A percentile compares a stretch with the other conserved stretches of the same genome.
phyloP scores from a whole-genome alignment of 176 grass and related monocot species.

The Oryza nivara region DNA sequence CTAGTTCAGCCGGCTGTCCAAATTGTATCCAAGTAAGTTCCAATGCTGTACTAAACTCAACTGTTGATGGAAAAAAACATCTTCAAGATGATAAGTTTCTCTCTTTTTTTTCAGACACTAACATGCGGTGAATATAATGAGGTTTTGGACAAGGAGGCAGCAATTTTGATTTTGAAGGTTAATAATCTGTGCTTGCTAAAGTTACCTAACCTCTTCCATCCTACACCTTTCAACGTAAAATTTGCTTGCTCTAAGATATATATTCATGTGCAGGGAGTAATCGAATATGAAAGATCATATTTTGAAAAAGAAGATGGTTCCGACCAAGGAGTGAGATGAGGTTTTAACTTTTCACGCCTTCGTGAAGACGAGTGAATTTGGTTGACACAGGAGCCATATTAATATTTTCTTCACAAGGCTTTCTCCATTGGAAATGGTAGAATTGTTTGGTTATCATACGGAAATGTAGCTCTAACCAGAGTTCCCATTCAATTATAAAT shows the following conservation, averaged over 20 bases:
- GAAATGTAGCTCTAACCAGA: neutral
- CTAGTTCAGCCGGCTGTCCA: slow-evolving; percentile 63
- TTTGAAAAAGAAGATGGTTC: slow-evolving; percentile 46
- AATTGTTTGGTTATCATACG: neutral
- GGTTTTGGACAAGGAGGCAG: slow-evolving; percentile 78
- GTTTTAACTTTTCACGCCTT: neutral
- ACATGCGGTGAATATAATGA: slow-evolving; percentile 89
- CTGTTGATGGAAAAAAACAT: neutral
- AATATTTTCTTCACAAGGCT: neutral
- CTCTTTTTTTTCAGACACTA: slow-evolving; percentile 44
- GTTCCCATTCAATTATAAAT: neutral
- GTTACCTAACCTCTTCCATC: neutral
- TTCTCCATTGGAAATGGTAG: neutral
- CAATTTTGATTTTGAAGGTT: slow-evolving; percentile 76
- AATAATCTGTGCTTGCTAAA: neutral
- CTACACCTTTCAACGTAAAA: neutral
- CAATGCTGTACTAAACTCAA: neutral
- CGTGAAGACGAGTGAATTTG: no score
- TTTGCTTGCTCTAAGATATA: neutral
- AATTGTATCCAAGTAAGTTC: slow-evolving; percentile 71
- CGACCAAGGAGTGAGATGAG: neutral
- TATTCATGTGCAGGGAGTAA: slow-evolving; percentile 47
- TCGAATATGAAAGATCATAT: slow-evolving; percentile 61
- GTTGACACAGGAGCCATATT: neutral
- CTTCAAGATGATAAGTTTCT: neutral